A percentile compares a stretch with the other conserved stretches of the same genome.
phyloP scores from a whole-genome alignment of 495 filamentous ascomycete species.

The Podospora conica region DNA sequence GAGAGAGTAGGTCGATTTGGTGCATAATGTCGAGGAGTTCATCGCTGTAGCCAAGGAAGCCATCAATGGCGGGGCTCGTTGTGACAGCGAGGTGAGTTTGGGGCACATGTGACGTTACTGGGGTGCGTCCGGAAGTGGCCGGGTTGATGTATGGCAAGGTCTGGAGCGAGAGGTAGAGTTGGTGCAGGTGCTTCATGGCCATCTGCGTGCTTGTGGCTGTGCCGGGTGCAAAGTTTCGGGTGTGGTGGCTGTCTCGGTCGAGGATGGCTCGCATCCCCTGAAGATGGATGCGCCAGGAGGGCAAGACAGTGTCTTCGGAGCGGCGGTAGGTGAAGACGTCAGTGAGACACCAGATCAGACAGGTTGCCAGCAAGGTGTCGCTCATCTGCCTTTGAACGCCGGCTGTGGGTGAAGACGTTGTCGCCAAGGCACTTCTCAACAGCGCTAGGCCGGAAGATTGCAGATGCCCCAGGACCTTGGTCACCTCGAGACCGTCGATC shows the following conservation, averaged over 20 bases:
- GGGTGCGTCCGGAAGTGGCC: background rate
- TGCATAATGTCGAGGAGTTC: conserved; percentile 17
- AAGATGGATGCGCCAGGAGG: conserved; percentile 20
- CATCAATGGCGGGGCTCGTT: conserved; percentile 15
- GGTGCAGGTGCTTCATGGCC: conserved; percentile 20
- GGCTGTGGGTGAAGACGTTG: background rate
- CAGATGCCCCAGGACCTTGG: conserved; percentile 15
- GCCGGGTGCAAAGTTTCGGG: background rate
- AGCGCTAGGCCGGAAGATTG: conserved; percentile 17
- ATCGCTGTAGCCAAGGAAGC: conserved; percentile 20
- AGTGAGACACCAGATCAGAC: conserved; percentile 20
- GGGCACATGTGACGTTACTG: background rate
- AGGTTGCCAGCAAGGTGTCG: conserved; percentile 18
- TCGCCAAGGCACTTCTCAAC: conserved; percentile 9
- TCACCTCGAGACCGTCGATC: conserved; percentile 13
- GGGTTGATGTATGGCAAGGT: conserved; percentile 14
- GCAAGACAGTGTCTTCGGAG: conserved; percentile 10
- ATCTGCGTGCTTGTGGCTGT: conserved; percentile 4
- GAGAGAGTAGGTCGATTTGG: conserved; percentile 12
- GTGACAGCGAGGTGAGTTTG: background rate
- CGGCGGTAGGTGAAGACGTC: conserved; percentile 18
- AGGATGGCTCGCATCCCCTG: conserved; percentile 16
- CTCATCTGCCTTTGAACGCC: conserved; percentile 1
- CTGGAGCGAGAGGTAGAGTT: conserved; percentile 16
- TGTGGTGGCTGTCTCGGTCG: conserved; percentile 6